Percentiles rank a stretch among this genome's conserved stretches.
phyloP scores from a whole-genome alignment of 306 rosid species.

The Inga laurina region DNA sequence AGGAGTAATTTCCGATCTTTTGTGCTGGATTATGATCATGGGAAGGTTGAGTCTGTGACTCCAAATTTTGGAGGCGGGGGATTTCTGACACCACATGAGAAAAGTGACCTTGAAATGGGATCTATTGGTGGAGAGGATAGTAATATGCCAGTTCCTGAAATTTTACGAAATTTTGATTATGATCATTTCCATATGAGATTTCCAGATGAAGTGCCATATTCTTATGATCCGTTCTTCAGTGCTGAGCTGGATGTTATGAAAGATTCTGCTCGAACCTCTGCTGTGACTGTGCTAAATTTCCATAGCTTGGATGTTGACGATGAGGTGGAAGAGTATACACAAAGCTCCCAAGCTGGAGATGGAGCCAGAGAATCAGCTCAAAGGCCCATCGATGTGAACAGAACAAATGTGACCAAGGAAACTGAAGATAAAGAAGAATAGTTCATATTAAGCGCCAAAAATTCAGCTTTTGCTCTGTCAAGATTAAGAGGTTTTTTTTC shows the following conservation, averaged over 20 bases:
- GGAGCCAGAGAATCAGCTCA: constrained; percentile 43
- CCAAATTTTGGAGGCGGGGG: constrained; percentile 44
- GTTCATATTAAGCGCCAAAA: constrained; percentile 35
- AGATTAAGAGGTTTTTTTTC: constrained; percentile 50
- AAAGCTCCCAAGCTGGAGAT: constrained; percentile 33
- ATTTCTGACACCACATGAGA: constrained; percentile 59
- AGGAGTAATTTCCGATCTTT: constrained; percentile 59
- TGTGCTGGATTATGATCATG: constrained; percentile 53
- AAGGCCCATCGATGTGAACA: constrained; percentile 30
- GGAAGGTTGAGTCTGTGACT: constrained; percentile 38
- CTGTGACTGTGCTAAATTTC: constrained; percentile 40
- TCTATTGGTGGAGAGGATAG: constrained; percentile 48
- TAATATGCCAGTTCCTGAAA: constrained; percentile 56
- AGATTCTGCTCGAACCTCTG: constrained; percentile 44
- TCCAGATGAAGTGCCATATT: constrained; percentile 44
- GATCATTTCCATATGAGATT: constrained; percentile 53
- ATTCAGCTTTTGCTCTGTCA: constrained; percentile 41
- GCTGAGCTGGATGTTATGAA: constrained; percentile 50
- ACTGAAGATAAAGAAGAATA: constrained; percentile 28
- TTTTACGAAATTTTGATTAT: constrained; percentile 59
- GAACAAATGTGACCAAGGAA: constrained; percentile 34
- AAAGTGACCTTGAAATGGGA: constrained; percentile 86
- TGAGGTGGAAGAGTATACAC: constrained; percentile 33
- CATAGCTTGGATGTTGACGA: constrained; percentile 31
- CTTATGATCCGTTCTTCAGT: constrained; percentile 52